Evolutionary conservation across 305 asterid species (phyloP).

Genomic region (Fraxinus albicans): DNA sequence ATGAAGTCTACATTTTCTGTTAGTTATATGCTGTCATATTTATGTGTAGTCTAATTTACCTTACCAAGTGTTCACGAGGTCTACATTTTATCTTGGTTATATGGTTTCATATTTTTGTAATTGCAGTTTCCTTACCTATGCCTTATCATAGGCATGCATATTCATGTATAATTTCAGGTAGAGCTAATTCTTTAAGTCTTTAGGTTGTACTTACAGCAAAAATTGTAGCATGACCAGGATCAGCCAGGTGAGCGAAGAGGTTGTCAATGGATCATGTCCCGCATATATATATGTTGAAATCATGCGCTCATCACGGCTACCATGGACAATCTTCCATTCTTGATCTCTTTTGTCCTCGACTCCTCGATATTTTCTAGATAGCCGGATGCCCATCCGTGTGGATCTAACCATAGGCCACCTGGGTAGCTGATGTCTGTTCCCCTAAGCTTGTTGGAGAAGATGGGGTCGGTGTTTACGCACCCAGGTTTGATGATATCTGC

Average conservation of each 20-base stretch:
- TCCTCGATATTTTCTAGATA: no score
- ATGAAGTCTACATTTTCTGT: no score
- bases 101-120: background rate
- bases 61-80: background rate
- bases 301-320: slow-evolving; percentile 89
- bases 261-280: slow-evolving; percentile 89
- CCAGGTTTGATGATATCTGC: no score
- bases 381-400: no score
- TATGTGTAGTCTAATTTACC: background rate
- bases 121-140: background rate
- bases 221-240: slow-evolving; percentile 85
- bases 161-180: background rate
- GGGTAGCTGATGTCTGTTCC: no score
- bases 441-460: no score
- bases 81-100: background rate
- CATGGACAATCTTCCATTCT: slow-evolving; percentile 29
- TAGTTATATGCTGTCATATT: no score
- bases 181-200: background rate
- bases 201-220: slow-evolving; percentile 73
- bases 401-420: no score
- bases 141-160: background rate
- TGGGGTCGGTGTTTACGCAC: no score
- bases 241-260: slow-evolving; percentile 91
- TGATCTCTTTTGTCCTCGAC: no score
- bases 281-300: slow-evolving; percentile 83